A percentile compares a stretch with the other conserved stretches of the same genome.
Conservation (phyloP, 225 moss, liverwort and hornwort species). For the Anthoceros angustus region DNA sequence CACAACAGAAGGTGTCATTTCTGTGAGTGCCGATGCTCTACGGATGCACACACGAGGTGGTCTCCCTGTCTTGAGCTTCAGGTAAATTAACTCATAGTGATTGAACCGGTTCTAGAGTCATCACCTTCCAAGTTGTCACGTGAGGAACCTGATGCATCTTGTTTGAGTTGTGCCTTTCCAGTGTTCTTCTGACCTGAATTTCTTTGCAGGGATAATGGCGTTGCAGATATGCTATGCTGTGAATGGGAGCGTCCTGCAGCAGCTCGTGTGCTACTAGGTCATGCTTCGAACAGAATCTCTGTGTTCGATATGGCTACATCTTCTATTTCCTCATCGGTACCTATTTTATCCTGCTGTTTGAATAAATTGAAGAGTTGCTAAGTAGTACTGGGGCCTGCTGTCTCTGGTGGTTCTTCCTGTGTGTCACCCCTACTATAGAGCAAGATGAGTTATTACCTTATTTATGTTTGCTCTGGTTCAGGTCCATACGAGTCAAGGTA, state of each 20-base stretch:
- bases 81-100: constrained; percentile 16
- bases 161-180: not conserved
- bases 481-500: constrained; percentile 32
- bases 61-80: constrained; percentile 37
- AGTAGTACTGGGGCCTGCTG: no score
- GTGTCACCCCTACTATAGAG: no score
- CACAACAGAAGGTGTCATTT: constrained; percentile 49
- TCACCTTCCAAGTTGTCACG: not conserved
- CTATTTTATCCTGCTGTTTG: not conserved
- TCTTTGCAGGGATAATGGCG: constrained; percentile 33
- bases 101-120: not conserved
- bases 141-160: not conserved
- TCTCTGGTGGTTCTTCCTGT: no score
- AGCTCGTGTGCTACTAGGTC: constrained; percentile 40
- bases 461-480: constrained; percentile 5
- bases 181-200: constrained; percentile 10
- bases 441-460: no score
- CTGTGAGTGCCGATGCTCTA: constrained; percentile 41
- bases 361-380: no score
- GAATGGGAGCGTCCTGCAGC: constrained; percentile 62
- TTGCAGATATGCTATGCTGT: constrained; percentile 39
- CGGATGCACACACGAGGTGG: constrained; percentile 61
- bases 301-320: constrained; percentile 42
- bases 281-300: constrained; percentile 37
- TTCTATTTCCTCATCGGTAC: constrained; percentile 34